Percentiles rank a stretch among this genome's conserved stretches.
Evolutionary conservation across 139 green algal genomes (phyloP).

Genomic region (Chlorella vulgaris): DNA sequence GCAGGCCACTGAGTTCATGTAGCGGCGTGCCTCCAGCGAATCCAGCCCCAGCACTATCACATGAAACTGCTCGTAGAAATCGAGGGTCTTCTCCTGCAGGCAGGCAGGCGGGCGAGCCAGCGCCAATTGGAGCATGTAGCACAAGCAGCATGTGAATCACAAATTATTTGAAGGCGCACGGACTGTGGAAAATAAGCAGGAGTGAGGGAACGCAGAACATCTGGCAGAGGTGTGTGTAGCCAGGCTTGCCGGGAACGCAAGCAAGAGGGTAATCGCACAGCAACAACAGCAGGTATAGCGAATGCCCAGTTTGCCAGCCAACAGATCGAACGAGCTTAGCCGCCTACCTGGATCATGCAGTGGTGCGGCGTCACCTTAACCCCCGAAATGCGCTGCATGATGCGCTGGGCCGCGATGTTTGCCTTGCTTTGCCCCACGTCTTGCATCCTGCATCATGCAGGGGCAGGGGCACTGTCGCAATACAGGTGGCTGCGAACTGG

Average conservation of each 20-base stretch:
- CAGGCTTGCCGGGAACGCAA: no score
- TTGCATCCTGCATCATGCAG: constrained; percentile 5
- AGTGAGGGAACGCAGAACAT: no score
- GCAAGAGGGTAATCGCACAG: no score
- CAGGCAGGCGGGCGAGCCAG: neutral
- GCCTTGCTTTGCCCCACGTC: constrained; percentile 97
- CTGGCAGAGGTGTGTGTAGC: no score
- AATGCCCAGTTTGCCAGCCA: no score
- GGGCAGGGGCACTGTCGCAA: neutral
- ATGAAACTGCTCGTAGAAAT: constrained; percentile 94
- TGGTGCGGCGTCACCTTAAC: constrained; percentile 86
- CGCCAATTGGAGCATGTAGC: no score
- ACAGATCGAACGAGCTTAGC: no score
- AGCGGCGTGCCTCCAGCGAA: constrained; percentile 94
- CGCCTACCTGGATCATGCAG: constrained; percentile 89
- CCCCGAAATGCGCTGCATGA: constrained; percentile 85
- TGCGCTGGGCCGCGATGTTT: constrained; percentile 81
- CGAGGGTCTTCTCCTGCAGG: constrained; percentile 78
- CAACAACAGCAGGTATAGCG: no score
- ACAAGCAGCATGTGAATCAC: no score
- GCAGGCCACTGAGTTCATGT: constrained; percentile 98
- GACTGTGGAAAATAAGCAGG: no score
- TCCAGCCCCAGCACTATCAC: constrained; percentile 97
- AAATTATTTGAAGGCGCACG: no score
- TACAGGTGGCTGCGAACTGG: neutral